Evolutionary conservation across 2,329 filamentous ascomycete genomes (phyloP).

Genomic region (Amylocarpus encephaloides): DNA sequence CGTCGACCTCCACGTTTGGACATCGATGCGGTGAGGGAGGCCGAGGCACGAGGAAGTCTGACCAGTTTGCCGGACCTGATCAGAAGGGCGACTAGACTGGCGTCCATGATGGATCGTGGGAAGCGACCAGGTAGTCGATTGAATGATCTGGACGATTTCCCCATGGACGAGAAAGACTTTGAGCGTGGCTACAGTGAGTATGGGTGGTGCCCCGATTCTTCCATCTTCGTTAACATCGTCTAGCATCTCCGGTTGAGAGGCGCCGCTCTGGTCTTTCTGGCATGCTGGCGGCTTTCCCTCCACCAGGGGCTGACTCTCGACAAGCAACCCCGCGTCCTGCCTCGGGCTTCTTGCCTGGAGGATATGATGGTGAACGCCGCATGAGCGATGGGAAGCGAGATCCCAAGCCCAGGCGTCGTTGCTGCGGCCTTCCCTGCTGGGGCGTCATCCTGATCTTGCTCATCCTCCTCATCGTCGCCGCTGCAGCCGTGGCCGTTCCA

Average conservation of each 20-base stretch:
- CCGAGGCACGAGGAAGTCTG: conserved; percentile 79
- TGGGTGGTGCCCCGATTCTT: neutral
- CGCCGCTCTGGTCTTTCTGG: conserved; percentile 41
- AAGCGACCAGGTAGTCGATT: conserved; percentile 55
- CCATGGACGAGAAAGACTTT: conserved; percentile 29
- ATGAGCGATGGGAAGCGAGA: neutral
- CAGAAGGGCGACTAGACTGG: conserved; percentile 75
- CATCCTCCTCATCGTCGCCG: conserved; percentile 63
- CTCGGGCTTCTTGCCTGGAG: conserved; percentile 33
- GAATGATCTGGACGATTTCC: conserved; percentile 47
- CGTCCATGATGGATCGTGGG: conserved; percentile 81
- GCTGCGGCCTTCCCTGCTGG: conserved; percentile 81
- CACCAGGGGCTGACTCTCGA: conserved; percentile 46
- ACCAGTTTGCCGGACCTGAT: conserved; percentile 93
- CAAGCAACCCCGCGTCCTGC: conserved; percentile 31
- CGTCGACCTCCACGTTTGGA: conserved; percentile 68
- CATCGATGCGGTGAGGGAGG: conserved; percentile 73
- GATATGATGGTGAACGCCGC: conserved; percentile 16
- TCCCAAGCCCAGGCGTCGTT: conserved; percentile 44
- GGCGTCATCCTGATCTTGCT: conserved; percentile 62
- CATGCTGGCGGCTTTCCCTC: conserved; percentile 60
- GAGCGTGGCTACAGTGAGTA: conserved; percentile 25
- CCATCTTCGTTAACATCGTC: conserved; percentile 7
- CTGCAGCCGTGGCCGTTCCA: conserved; percentile 78
- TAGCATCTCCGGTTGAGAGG: conserved; percentile 17